Base-by-base conservation (phyloP, 306 rosid genomes). In the Cicer yamashitae region DNA sequence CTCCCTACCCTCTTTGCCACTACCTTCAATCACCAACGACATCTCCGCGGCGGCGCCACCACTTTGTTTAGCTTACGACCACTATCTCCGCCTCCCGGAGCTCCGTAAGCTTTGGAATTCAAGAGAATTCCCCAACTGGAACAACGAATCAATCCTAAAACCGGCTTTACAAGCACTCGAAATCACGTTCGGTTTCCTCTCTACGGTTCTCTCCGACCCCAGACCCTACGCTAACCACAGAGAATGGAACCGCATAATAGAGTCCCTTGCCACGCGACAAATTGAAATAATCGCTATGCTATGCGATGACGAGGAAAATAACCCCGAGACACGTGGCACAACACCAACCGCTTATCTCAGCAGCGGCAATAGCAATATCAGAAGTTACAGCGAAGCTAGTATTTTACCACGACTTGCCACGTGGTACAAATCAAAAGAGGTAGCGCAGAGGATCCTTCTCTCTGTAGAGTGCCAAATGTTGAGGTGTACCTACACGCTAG, bases 401-500 rank as follows among this genome's bases (percentile, higher is more conserved):
- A 62, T 89, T 22, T 89, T 93, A 7, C 97, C 97, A 0, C 82
- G 89, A 2, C 91, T 93, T 7, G 96, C 90, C 68, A 77, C 90
- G 65, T 91, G 97, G 98, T 83, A 83, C 39, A 87, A 79, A 73
- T 84, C 98, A 0, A 89, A 84, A 77, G 81, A 76, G 38, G 64
- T 74, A 0, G 94, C 93, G 20, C 90, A 88, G 90, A 87, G 87
- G 84, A 89, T 93, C 8, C 71, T 89, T 7, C 86, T 78, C 77
- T 76, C 90, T 10, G 80, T 93, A n/a, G 98, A 93, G 58, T 88
- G 94, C 86, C 89, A 83, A 80, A 87, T 93, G 94, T 75, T 73
- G 65, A 79, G 87, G 69, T 91, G 97, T 65, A 83, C 90, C 11
- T 93, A 87, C 85, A 83, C 97, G 1, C 74, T 93, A 12, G 98